Percentiles rank a stretch among this genome's conserved stretches.
Conservation (phyloP, 108 stramenopile species). For the Skeletonema costatum region DNA sequence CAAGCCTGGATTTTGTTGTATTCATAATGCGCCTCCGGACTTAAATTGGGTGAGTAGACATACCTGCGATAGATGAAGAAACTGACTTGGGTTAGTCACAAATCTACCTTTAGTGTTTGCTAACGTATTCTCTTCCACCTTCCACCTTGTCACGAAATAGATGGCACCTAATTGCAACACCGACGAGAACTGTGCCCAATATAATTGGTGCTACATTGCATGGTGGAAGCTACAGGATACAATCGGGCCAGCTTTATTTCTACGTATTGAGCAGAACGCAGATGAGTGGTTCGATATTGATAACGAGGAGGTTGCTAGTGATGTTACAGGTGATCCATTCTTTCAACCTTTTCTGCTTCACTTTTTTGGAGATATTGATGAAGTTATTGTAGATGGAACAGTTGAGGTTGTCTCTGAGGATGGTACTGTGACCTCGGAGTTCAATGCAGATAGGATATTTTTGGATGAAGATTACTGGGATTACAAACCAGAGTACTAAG, state of each 20-base stretch:
- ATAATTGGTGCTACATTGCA: constrained; percentile 34
- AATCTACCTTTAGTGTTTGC: neutral
- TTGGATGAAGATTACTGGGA: constrained; percentile 46
- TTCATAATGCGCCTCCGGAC: constrained; percentile 46
- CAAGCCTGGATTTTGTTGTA: constrained; percentile 51
- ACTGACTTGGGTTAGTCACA: neutral
- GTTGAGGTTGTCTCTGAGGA: constrained; percentile 3
- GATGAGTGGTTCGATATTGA: constrained; percentile 49
- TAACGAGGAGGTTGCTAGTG: constrained; percentile 14
- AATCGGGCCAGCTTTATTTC: constrained; percentile 28
- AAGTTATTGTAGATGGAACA: constrained; percentile 18
- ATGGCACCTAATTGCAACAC: constrained; percentile 50
- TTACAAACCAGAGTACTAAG: neutral
- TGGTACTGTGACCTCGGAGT: constrained; percentile 32
- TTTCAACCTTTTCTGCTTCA: constrained; percentile 40
- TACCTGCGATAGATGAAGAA: neutral
- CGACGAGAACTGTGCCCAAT: constrained; percentile 42
- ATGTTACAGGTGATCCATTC: constrained; percentile 32
- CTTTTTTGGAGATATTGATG: constrained; percentile 47
- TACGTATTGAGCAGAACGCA: constrained; percentile 40
- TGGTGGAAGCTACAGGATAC: constrained; percentile 44
- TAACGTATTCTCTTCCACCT: neutral
- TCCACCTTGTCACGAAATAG: neutral
- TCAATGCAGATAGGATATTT: constrained; percentile 43
- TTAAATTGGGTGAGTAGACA: constrained; percentile 9